Base-by-base conservation (phyloP, 148 eudicot species). In the Talinum fruticosum region DNA sequence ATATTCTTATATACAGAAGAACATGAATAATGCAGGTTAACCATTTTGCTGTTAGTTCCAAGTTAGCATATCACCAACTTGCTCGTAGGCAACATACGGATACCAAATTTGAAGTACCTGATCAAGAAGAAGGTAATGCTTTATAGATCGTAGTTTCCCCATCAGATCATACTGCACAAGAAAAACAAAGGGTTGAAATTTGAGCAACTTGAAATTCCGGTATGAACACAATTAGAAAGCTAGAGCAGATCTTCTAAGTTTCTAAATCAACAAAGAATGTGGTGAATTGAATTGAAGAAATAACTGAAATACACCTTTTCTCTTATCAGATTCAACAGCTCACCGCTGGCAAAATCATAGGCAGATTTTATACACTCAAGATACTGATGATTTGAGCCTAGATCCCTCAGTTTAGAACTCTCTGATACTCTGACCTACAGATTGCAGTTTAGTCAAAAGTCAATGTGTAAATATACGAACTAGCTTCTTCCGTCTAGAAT, bases 61-160 rank as follows among this genome's bases (percentile, higher is more conserved):
- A 44, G 35, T 10, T 51, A 72, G 29, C 41, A 70, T 44, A 4
- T 13, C 3, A 66, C 21, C 51, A 69, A 26, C 12, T 0, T 66
- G 16, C 32, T 62, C 66, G 4, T 10, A 28, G 35, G 15, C 6
- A 59, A 8, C 6, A 61, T 57, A 41, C 65, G 37, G 26, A 16
- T 29, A 51, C 32, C 33, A 73, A 71, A 51, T 76, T 12, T 26
- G 38, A 34, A 72, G 24, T 88, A 95, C 99, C 99, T 95, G 99
- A 84, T 95, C 99, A 62, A 95, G 96, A 80, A 95, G 97, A 78
- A 95, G 94, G 85, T 95, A 92, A 82, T 92, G 99, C 83, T 95
- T 95, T 71, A 95, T 89, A 35, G 99, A 92, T 73, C 89, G 88
- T 88, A 95, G 88, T 86, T 95, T 95, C 45, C 96, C 94, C 87